Base-by-base conservation (phyloP, 2,329 filamentous ascomycete genomes). In the Fusarium sp. region DNA sequence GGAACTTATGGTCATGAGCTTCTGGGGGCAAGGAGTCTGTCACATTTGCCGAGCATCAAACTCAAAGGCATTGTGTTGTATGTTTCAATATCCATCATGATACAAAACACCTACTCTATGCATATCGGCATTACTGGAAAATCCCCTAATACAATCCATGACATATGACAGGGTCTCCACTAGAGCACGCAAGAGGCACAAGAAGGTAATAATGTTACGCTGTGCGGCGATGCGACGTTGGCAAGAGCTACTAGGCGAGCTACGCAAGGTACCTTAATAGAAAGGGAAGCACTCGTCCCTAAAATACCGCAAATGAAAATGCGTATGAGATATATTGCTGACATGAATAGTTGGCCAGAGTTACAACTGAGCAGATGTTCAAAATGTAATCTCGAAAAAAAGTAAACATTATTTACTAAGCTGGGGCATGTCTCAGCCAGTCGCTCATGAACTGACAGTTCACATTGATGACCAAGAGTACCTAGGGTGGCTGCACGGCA, bases 121-220 rank as follows among this genome's bases (percentile, higher is more conserved):
- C 48, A 60, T 66, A 57, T 58, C 30, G 16, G 24, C 48, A 65
- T 41, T 57, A 51, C 16, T 33, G 16, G 20, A 38, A 51, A 50
- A 39, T 56, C 28, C 33, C 55, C 47, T 41, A 64, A 58, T 41
- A 36, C 38, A 54, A 54, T 22, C 55, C 45, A 28, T 38, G 38
- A 36, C 60, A 58, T 44, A 47, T 53, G 35, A 47, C 48, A 47
- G 38, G 47, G 50, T 58, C 24, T 71, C 45, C 45, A 65, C 71
- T 77, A 41, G 35, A 67, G 66, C 70, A 71, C 65, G 64, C 60
- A 71, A 75, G 72, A 62, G 59, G 48, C 48, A 42, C 62, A 36
- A 72, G 39, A 61, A 59, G 74, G 62, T 47, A 15, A 63, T 38
- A 58, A 76, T 73, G 75, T 67, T 65, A 77, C 71, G 57, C 51